Conservation (phyloP, 805 yeast species). For the Pichia thaimueangensis region DNA sequence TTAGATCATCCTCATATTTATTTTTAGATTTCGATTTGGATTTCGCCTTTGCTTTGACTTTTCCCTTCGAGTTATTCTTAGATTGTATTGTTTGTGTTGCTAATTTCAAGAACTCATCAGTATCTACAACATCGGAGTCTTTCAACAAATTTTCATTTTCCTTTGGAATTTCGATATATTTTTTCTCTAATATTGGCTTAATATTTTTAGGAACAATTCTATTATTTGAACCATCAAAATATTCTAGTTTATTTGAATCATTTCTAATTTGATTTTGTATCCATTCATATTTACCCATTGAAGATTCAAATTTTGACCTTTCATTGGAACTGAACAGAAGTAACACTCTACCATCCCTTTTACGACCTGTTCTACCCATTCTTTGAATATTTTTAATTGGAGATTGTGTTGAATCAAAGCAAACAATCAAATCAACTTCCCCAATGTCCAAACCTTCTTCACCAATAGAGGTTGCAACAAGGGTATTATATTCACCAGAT, state of each 20-base stretch:
- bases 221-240: slow-evolving; percentile 36
- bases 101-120: slow-evolving; percentile 52
- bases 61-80: background rate
- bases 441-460: slow-evolving; percentile 99
- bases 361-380: slow-evolving; percentile 98
- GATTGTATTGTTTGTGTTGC: slow-evolving; percentile 58
- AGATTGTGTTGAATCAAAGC: slow-evolving; percentile 88
- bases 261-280: slow-evolving; percentile 64
- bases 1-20: slow-evolving; percentile 12
- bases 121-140: slow-evolving; percentile 42
- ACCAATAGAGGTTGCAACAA: slow-evolving; percentile 96
- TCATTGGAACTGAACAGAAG: slow-evolving; percentile 74
- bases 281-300: slow-evolving; percentile 75
- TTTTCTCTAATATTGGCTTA: slow-evolving; percentile 52
- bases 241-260: slow-evolving; percentile 10
- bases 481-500: slow-evolving; percentile 62
- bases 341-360: slow-evolving; percentile 78
- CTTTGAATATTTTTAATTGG: slow-evolving; percentile 92
- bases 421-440: slow-evolving; percentile 89
- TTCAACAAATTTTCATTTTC: slow-evolving; percentile 53
- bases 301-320: slow-evolving; percentile 68
- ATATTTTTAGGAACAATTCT: slow-evolving; percentile 59
- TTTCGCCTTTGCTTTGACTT: slow-evolving; percentile 6
- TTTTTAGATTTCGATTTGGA: slow-evolving; percentile 1
- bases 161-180: slow-evolving; percentile 58